These are phyloP conservation scores for Lantana camara DNA, from an alignment of 257 asterid species.

Conservation along the genomic window DNA sequence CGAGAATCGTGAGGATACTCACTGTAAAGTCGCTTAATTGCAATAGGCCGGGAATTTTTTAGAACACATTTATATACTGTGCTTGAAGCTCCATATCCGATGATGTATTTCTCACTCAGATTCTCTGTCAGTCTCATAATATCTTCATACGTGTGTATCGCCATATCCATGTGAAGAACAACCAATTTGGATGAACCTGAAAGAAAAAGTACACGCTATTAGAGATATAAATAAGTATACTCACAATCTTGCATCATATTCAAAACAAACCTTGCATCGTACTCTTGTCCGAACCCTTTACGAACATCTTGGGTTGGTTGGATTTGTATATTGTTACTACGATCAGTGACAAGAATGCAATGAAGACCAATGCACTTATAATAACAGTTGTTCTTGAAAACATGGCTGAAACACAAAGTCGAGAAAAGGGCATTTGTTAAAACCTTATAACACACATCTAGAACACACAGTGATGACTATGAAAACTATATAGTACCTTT, in stretches of 20 bases:
- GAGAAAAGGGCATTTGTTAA: no score
- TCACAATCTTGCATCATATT: slow-evolving; percentile 42
- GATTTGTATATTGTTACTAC: slow-evolving; percentile 80
- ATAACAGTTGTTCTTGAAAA: slow-evolving; percentile 70
- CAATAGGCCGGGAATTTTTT: slow-evolving; percentile 89
- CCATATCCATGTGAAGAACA: slow-evolving; percentile 94
- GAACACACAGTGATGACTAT: neutral
- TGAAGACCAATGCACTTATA: slow-evolving; percentile 65
- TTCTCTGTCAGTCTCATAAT: slow-evolving; percentile 91
- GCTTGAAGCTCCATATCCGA: slow-evolving; percentile 98
- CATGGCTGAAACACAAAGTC: slow-evolving; percentile 42
- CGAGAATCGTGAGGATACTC: slow-evolving; percentile 55
- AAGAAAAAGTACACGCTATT: neutral
- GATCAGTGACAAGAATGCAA: slow-evolving; percentile 68
- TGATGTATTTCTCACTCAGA: slow-evolving; percentile 74
- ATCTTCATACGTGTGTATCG: slow-evolving; percentile 89
- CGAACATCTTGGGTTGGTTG: slow-evolving; percentile 48
- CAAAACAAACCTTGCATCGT: slow-evolving; percentile 44
- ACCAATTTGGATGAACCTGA: slow-evolving; percentile 78
- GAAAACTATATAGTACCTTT: slow-evolving; percentile 47
- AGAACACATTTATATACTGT: slow-evolving; percentile 80
- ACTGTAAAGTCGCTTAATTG: slow-evolving; percentile 90
- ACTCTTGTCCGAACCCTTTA: slow-evolving; percentile 52
- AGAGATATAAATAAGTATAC: neutral
- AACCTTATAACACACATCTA: no score